Conservation (phyloP, 208 protist genomes). For the Polymyxa betae region DNA sequence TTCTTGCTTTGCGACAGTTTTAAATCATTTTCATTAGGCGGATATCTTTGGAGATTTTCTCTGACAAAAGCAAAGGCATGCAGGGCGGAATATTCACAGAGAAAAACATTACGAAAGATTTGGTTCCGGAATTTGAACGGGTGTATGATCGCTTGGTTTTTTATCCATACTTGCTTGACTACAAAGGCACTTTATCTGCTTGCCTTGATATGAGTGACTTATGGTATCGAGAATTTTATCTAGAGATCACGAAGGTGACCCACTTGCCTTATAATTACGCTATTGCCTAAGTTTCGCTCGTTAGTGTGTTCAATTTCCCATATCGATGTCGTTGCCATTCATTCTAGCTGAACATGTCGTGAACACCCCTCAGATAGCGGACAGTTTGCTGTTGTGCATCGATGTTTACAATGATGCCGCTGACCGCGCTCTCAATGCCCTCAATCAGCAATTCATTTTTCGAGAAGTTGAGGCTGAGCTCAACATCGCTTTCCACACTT, state of each 20-base stretch:
- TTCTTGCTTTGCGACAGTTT: not conserved
- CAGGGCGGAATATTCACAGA: constrained; percentile 54
- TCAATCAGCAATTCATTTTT: constrained; percentile 61
- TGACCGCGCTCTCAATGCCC: not conserved
- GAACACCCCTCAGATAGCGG: constrained; percentile 1
- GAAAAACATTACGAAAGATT: constrained; percentile 53
- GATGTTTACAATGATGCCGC: constrained; percentile 64
- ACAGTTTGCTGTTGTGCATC: constrained; percentile 57
- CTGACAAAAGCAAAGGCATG: constrained; percentile 46
- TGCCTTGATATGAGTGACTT: constrained; percentile 56
- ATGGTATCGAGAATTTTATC: constrained; percentile 62
- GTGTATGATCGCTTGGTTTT: constrained; percentile 56
- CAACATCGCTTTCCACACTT: constrained; percentile 57
- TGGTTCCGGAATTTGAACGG: constrained; percentile 44
- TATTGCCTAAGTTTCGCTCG: not conserved
- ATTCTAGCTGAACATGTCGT: constrained; percentile 59
- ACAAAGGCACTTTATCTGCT: constrained; percentile 46
- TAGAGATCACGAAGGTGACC: constrained; percentile 60
- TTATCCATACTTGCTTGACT: constrained; percentile 57
- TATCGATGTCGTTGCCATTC: constrained; percentile 60
- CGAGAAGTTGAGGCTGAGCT: constrained; percentile 62
- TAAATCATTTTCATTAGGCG: not conserved
- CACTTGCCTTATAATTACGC: not conserved
- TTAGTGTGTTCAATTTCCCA: constrained; percentile 59
- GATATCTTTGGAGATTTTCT: constrained; percentile 48